Evolutionary conservation across 768 basidiomycete genomes (phyloP).

Genomic region (Suillus variegatus): DNA sequence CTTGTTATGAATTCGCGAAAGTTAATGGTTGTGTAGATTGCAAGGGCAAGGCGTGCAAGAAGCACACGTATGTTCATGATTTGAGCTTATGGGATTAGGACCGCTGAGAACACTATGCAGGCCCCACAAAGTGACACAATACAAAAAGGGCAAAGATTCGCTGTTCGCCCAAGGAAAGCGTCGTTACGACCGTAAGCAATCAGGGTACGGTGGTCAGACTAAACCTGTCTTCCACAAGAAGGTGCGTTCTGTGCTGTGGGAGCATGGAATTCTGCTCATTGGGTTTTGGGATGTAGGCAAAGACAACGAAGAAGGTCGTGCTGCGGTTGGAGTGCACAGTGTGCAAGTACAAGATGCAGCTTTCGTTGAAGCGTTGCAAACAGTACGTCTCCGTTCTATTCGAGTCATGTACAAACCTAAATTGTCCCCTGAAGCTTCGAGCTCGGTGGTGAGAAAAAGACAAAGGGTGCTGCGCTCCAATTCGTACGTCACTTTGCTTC

Average conservation of each 20-base stretch:
- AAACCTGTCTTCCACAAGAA: slow-evolving; percentile 99
- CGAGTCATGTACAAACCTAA: not conserved
- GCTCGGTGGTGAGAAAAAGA: slow-evolving; percentile 99
- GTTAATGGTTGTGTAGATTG: slow-evolving; percentile 53
- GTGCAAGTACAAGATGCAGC: slow-evolving; percentile 99
- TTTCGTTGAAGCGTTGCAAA: slow-evolving; percentile 98
- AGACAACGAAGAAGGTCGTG: slow-evolving; percentile 99
- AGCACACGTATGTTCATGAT: slow-evolving; percentile 81
- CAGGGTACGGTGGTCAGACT: slow-evolving; percentile 99
- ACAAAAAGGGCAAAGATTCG: slow-evolving; percentile 99
- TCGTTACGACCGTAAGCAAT: slow-evolving; percentile 99
- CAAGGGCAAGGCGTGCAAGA: slow-evolving; percentile 96
- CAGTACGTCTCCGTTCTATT: slow-evolving; percentile 61
- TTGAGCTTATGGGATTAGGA: not conserved
- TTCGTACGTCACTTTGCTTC: slow-evolving; percentile 63
- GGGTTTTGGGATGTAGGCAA: slow-evolving; percentile 56
- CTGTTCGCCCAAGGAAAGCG: slow-evolving; percentile 99
- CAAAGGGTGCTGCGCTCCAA: slow-evolving; percentile 92
- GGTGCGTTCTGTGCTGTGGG: slow-evolving; percentile 41
- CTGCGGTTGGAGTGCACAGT: slow-evolving; percentile 95
- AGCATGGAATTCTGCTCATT: not conserved
- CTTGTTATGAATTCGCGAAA: slow-evolving; percentile 5
- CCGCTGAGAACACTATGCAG: slow-evolving; percentile 40
- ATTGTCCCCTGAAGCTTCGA: slow-evolving; percentile 70
- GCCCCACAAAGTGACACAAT: slow-evolving; percentile 99